Base-by-base conservation (phyloP, 139 green algal genomes). In the Desmodesmus armatus region DNA sequence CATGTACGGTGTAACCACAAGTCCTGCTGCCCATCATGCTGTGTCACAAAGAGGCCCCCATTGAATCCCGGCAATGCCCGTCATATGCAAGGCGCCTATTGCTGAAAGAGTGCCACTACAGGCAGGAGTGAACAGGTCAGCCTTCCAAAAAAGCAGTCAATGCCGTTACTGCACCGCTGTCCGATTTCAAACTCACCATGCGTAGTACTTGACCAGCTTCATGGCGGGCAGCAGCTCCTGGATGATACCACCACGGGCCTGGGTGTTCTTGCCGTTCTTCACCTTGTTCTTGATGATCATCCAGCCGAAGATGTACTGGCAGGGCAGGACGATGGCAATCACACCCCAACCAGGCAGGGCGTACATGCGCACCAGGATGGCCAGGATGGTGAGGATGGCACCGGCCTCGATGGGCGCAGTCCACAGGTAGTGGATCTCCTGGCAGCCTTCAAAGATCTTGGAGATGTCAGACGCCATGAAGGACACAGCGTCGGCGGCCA, bases 191-290 rank as follows among this genome's bases (percentile, higher is more conserved):
- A 17, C n/a, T 72, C 69, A 77, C 91, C 91, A 94, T 0, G 86
- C 89, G 55, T 94, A 94, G 82, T 93, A 94, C 89, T 94, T 95
- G 73, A 94, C 89, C 31, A 94, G 87, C 90, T 94, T 93, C 88
- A 94, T 94, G 77, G 91, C 88, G 13, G 91, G 91, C 63, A 94
- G 89, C 7, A 94, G 66, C 88, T 94, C 91, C 84, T 94, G 91
- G 67, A 91, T 72, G 67, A 88, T 85, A 27, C 70, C 74, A 49
- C 77, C 80, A 66, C 86, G 89, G 47, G 63, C 62, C 25, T 83
- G 67, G 19, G 86, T 87, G 76, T 88, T 85, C 63, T 78, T 76
- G 6, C 67, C 69, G 70, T 89, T 89, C 58, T 88, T 66, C 13
- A 91, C 43, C 91, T 94, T 93, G 84, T 91, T 90, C 72, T 87